Conservation (phyloP, 192 early-diverging fungal species). For the Backusella luteola region DNA sequence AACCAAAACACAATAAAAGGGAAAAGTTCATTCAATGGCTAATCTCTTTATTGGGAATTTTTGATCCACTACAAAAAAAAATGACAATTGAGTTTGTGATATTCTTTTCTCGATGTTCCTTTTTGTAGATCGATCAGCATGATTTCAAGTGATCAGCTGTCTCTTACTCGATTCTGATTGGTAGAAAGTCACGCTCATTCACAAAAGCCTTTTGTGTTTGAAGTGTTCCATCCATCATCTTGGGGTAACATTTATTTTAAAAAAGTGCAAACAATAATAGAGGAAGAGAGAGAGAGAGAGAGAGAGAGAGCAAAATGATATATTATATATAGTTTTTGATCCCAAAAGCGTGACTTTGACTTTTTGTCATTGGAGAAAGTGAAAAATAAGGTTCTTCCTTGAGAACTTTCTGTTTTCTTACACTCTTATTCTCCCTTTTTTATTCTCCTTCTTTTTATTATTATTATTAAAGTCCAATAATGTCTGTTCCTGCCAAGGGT, state of each 20-base stretch:
- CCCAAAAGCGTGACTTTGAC: neutral
- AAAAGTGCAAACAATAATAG: too few relatives aligned
- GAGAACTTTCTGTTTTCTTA: neutral
- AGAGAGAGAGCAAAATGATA: too few relatives aligned
- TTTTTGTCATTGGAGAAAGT: neutral
- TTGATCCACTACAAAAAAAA: too few relatives aligned
- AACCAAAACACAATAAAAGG: too few relatives aligned
- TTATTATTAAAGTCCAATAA: neutral
- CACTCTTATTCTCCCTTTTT: neutral
- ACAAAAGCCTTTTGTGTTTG: neutral
- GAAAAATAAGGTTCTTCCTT: neutral
- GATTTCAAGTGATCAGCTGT: neutral
- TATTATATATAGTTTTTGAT: neutral
- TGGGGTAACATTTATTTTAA: too few relatives aligned
- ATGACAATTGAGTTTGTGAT: neutral
- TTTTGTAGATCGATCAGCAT: neutral
- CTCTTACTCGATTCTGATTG: neutral
- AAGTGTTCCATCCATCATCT: neutral
- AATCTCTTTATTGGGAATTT: too few relatives aligned
- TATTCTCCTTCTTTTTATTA: neutral
- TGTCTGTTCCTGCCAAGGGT: neutral
- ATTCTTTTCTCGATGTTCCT: neutral
- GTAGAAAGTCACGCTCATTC: neutral
- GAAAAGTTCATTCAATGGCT: too few relatives aligned
- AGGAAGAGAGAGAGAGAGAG: too few relatives aligned